A percentile compares a stretch with the other conserved stretches of the same genome.
phyloP scores from a whole-genome alignment of 352 stramenopile species.

The Phytophthora kernoviae region DNA sequence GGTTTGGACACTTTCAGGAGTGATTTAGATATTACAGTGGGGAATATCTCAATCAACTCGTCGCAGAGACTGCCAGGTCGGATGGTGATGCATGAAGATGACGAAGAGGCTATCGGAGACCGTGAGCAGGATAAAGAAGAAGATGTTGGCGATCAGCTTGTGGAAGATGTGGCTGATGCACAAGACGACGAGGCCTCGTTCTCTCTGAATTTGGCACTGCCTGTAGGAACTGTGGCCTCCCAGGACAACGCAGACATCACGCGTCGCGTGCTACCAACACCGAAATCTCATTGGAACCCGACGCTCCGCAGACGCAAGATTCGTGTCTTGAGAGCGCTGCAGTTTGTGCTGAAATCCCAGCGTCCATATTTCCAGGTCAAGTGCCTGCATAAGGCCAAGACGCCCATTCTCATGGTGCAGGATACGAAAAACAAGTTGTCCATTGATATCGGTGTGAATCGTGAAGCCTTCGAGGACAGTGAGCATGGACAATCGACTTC shows the following conservation, averaged over 20 bases:
- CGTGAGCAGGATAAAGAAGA: slow-evolving; percentile 3
- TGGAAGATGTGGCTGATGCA: slow-evolving; percentile 4
- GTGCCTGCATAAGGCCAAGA: slow-evolving; percentile 72
- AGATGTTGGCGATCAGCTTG: slow-evolving; percentile 4
- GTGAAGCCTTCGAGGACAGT: slow-evolving; percentile 56
- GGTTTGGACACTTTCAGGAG: slow-evolving; percentile 77
- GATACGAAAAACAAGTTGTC: slow-evolving; percentile 54
- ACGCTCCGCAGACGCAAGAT: slow-evolving; percentile 65
- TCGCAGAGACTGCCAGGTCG: slow-evolving; percentile 17
- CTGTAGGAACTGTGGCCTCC: slow-evolving; percentile 20
- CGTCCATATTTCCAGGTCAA: slow-evolving; percentile 65
- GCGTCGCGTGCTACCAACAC: slow-evolving; percentile 29
- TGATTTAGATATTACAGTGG: slow-evolving; percentile 76
- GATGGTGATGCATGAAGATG: slow-evolving; percentile 18
- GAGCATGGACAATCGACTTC: slow-evolving; percentile 70
- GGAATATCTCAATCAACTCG: slow-evolving; percentile 41
- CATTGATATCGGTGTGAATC: slow-evolving; percentile 74
- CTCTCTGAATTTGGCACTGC: slow-evolving; percentile 64
- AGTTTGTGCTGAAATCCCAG: slow-evolving; percentile 53
- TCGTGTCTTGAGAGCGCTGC: slow-evolving; percentile 54
- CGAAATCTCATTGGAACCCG: slow-evolving; percentile 79
- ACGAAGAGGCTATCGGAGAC: slow-evolving; percentile 12
- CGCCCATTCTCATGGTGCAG: slow-evolving; percentile 74
- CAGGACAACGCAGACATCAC: slow-evolving; percentile 31
- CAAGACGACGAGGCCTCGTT: slow-evolving; percentile 58